A percentile compares a stretch with the other conserved stretches of the same genome.
These are phyloP conservation scores for Diplodia intermedia DNA, from an alignment of 2,329 filamentous ascomycete genomes.

Conservation along the genomic window DNA sequence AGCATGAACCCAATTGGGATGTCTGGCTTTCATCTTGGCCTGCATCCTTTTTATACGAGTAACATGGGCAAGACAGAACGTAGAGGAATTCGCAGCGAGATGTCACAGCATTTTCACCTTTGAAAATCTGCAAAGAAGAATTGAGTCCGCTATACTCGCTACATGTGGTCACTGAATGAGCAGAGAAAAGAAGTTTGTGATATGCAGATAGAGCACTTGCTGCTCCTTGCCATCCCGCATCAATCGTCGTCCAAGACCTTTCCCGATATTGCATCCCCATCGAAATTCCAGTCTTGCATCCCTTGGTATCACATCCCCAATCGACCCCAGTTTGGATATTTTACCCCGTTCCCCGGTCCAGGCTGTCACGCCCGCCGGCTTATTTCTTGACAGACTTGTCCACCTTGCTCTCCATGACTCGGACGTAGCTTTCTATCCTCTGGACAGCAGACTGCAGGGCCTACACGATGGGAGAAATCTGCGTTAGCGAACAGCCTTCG, in stretches of 20 bases:
- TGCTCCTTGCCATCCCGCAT: background rate
- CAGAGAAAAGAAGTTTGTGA: conserved; percentile 15
- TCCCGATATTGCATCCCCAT: background rate
- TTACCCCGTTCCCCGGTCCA: too few relatives aligned
- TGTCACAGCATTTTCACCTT: background rate
- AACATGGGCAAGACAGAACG: background rate
- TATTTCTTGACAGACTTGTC: conserved; percentile 48
- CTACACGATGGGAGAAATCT: conserved; percentile 54
- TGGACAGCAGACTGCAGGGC: conserved; percentile 87
- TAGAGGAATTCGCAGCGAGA: background rate
- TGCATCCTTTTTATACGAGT: background rate
- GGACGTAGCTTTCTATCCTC: conserved; percentile 83
- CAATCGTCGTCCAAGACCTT: background rate
- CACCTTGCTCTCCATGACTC: conserved; percentile 80
- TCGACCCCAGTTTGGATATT: background rate
- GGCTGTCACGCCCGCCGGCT: background rate
- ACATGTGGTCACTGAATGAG: conserved; percentile 28
- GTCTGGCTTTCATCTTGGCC: too few relatives aligned
- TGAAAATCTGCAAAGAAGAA: conserved; percentile 11
- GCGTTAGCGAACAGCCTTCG: conserved; percentile 27
- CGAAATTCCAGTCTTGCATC: background rate
- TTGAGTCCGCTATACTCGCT: conserved; percentile 30
- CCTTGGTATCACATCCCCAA: conserved; percentile 12
- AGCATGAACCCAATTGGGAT: too few relatives aligned
- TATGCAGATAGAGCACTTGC: conserved; percentile 12